These are phyloP conservation scores for Sutorius australiensis DNA, from an alignment of 768 basidiomycete genomes.

Conservation along the genomic window DNA sequence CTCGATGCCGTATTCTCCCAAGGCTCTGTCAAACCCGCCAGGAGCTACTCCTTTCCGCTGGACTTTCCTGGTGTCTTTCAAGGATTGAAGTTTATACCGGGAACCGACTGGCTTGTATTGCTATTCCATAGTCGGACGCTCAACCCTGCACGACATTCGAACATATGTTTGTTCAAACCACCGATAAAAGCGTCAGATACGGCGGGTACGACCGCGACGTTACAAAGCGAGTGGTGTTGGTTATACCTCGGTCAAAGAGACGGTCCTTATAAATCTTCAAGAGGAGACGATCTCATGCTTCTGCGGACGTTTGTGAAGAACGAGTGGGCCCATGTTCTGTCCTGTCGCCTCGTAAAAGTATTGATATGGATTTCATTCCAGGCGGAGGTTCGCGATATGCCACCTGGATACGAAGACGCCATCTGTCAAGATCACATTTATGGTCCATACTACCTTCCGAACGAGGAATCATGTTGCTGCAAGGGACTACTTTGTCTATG, in stretches of 20 bases:
- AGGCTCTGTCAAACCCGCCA: constrained; percentile 11
- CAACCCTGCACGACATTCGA: constrained; percentile 29
- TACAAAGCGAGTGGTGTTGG: constrained; percentile 32
- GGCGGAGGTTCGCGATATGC: constrained; percentile 26
- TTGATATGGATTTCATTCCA: not conserved
- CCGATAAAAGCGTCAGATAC: constrained; percentile 1
- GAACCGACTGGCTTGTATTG: constrained; percentile 28
- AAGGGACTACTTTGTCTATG: constrained; percentile 27
- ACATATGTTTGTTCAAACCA: constrained; percentile 27
- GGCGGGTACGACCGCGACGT: constrained; percentile 9
- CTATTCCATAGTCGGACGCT: constrained; percentile 31
- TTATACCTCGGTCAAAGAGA: constrained; percentile 18
- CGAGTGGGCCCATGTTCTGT: constrained; percentile 12
- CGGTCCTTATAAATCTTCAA: constrained; percentile 31
- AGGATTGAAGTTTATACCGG: constrained; percentile 29
- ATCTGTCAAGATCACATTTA: constrained; percentile 25
- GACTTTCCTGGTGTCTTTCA: constrained; percentile 31
- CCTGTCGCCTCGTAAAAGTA: not conserved
- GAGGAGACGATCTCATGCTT: constrained; percentile 27
- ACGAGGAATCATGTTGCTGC: constrained; percentile 25
- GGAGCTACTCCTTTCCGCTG: constrained; percentile 27
- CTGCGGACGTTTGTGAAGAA: constrained; percentile 27
- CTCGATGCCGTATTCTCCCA: constrained; percentile 22
- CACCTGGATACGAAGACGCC: constrained; percentile 25
- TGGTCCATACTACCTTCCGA: constrained; percentile 19